A percentile compares a stretch with the other conserved stretches of the same genome.
Conservation (phyloP, 2,329 filamentous ascomycete species). For the Trichoderma harzianum region DNA sequence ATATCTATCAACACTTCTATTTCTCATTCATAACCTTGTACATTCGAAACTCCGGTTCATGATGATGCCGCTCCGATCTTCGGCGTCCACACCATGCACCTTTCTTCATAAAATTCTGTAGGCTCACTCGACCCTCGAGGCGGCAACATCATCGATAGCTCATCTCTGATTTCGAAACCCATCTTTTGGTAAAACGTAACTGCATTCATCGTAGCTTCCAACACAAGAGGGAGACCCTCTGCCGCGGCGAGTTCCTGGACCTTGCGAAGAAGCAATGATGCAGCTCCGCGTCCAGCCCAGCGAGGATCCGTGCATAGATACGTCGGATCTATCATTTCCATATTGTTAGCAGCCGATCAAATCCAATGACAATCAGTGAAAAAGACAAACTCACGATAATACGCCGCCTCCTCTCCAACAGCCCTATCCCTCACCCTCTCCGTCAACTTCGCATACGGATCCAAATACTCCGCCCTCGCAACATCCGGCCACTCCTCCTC, state of each 20-base stretch:
- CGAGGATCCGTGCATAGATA: slow-evolving; percentile 39
- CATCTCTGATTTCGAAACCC: slow-evolving; percentile 33
- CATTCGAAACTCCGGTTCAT: neutral
- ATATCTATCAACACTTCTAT: neutral
- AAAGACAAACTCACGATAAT: slow-evolving; percentile 36
- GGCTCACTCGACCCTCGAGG: slow-evolving; percentile 27
- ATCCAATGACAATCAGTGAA: neutral
- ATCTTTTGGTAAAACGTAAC: slow-evolving; percentile 37
- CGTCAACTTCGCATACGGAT: slow-evolving; percentile 32
- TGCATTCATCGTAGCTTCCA: slow-evolving; percentile 40
- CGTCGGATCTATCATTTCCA: slow-evolving; percentile 34
- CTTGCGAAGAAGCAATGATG: slow-evolving; percentile 31
- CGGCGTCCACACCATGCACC: slow-evolving; percentile 32
- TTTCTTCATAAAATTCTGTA: slow-evolving; percentile 34
- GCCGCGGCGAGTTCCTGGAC: slow-evolving; percentile 33
- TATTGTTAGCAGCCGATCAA: neutral
- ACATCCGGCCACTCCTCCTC: slow-evolving; percentile 31
- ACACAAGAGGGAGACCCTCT: slow-evolving; percentile 34
- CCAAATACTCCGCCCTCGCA: slow-evolving; percentile 32
- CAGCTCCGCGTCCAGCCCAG: slow-evolving; percentile 36
- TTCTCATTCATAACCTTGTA: neutral
- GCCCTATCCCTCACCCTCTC: slow-evolving; percentile 31
- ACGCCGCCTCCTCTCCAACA: slow-evolving; percentile 29
- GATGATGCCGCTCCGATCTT: neutral
- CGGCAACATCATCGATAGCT: slow-evolving; percentile 37